Percentiles rank a stretch among this genome's conserved stretches.
Conservation (phyloP, 805 yeast species). For the Clavispora asparagi region DNA sequence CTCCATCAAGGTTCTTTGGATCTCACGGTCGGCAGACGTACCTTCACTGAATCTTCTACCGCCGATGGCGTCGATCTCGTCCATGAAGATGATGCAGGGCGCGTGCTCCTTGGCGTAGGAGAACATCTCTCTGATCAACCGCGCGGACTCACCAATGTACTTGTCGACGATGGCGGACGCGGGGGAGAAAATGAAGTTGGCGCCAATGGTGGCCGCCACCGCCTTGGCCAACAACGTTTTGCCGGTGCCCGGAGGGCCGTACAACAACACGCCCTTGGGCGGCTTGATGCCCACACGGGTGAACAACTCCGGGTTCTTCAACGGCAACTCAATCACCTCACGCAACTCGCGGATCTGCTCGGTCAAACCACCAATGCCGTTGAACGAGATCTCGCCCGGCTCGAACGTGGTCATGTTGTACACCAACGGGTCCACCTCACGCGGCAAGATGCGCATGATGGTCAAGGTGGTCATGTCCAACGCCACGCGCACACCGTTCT, state of each 20-base stretch:
- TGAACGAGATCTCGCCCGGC: constrained; percentile 95
- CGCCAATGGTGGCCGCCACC: constrained; percentile 97
- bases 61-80: constrained; percentile 98
- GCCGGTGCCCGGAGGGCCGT: constrained; percentile 99
- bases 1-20: constrained; percentile 97
- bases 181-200: constrained; percentile 96
- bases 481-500: constrained; percentile 94
- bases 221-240: constrained; percentile 95
- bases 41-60: constrained; percentile 98
- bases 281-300: constrained; percentile 95
- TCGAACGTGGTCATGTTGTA: constrained; percentile 97
- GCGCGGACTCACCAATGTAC: constrained; percentile 96
- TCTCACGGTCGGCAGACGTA: constrained; percentile 97
- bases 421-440: constrained; percentile 97
- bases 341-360: constrained; percentile 95
- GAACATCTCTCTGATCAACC: constrained; percentile 96
- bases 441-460: constrained; percentile 93
- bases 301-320: constrained; percentile 94
- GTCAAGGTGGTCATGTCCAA: constrained; percentile 96
- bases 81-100: constrained; percentile 98
- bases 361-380: constrained; percentile 91
- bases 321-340: constrained; percentile 95
- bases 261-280: constrained; percentile 95
- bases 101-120: constrained; percentile 97
- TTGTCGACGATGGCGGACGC: constrained; percentile 98